phyloP scores from a whole-genome alignment of 768 basidiomycete species.

The Pleurotus eryngii region DNA sequence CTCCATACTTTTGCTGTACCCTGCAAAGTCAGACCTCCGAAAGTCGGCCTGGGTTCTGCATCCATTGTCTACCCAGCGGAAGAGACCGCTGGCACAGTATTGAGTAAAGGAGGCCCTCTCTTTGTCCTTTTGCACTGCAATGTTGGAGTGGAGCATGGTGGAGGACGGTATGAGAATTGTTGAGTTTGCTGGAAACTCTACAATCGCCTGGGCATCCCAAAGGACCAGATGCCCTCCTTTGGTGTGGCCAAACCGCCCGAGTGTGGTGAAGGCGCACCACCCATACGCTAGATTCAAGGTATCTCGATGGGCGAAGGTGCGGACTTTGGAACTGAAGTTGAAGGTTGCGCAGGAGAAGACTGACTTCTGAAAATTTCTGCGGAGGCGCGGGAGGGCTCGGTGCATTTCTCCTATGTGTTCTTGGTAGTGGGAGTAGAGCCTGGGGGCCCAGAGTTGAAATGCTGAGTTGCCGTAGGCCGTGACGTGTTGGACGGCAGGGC shows the following conservation, averaged over 20 bases:
- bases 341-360: slow-evolving; percentile 21
- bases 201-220: slow-evolving; percentile 17
- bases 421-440: too few relatives aligned
- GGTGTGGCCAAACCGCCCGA: slow-evolving; percentile 23
- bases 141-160: slow-evolving; percentile 22
- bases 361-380: slow-evolving; percentile 13
- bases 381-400: neutral
- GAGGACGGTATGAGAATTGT: slow-evolving; percentile 26
- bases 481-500: too few relatives aligned
- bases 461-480: too few relatives aligned
- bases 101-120: slow-evolving; percentile 20
- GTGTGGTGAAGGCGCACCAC: slow-evolving; percentile 26
- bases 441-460: too few relatives aligned
- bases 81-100: slow-evolving; percentile 22
- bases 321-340: slow-evolving; percentile 22
- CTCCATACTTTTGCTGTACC: too few relatives aligned
- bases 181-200: slow-evolving; percentile 21
- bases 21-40: too few relatives aligned
- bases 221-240: slow-evolving; percentile 13
- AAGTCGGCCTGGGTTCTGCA: neutral
- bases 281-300: slow-evolving; percentile 26
- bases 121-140: slow-evolving; percentile 16
- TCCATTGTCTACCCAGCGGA: slow-evolving; percentile 22
- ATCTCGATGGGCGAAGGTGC: slow-evolving; percentile 22
- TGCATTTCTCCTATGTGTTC: too few relatives aligned